These are phyloP conservation scores for Colletotrichum gloeosporioides DNA, from an alignment of 2,329 filamentous ascomycete species.

Conservation along the genomic window DNA sequence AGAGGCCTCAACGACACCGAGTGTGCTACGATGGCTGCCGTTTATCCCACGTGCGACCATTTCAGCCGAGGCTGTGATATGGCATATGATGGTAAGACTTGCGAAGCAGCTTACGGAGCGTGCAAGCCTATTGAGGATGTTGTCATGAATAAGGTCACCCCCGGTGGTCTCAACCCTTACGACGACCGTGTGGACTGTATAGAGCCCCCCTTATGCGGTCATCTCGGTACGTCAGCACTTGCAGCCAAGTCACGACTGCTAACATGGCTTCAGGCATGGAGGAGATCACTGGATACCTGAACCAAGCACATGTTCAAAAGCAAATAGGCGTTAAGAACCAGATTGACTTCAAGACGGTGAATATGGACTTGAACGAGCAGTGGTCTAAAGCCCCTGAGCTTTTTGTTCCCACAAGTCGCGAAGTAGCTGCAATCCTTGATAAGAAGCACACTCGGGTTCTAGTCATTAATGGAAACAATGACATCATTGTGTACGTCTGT, in stretches of 20 bases:
- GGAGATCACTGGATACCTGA: background rate
- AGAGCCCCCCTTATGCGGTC: background rate
- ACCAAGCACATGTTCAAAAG: background rate
- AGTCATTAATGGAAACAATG: slow-evolving; percentile 16
- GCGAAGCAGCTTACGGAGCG: background rate
- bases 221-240: background rate
- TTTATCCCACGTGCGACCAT: background rate
- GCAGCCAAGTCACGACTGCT: background rate
- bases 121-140: background rate
- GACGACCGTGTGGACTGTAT: background rate
- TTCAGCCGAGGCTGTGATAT: background rate
- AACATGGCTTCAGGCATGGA: background rate
- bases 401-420: background rate
- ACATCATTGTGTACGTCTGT: background rate
- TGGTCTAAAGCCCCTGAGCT: background rate
- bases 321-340: background rate
- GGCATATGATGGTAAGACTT: background rate
- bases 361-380: background rate
- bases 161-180: background rate
- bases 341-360: background rate
- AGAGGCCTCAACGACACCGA: slow-evolving; percentile 3
- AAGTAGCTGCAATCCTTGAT: slow-evolving; percentile 3
- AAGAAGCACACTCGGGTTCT: background rate
- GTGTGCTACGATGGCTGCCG: slow-evolving; percentile 3
- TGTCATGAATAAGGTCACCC: background rate